These are phyloP conservation scores for Arthrobotrys musiformis DNA, from an alignment of 2,329 filamentous ascomycete species.

Conservation along the genomic window DNA sequence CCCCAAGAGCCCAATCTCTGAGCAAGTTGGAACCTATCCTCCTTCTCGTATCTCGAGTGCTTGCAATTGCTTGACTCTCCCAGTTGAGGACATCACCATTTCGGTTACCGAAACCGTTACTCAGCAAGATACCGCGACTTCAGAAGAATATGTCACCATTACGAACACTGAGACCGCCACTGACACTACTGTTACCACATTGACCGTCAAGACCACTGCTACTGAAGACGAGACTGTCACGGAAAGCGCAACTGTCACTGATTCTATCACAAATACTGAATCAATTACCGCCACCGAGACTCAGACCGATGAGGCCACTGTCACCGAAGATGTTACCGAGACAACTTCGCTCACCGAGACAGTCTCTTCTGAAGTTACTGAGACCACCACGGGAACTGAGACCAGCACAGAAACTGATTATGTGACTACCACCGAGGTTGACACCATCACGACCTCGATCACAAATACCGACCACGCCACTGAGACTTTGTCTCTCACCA, in stretches of 20 bases:
- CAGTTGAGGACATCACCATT: background rate
- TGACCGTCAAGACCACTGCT: background rate
- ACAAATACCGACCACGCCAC: background rate
- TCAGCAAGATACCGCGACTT: constrained; percentile 1
- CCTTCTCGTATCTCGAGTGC: constrained; percentile 36
- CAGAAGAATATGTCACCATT: background rate
- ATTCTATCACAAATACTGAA: background rate
- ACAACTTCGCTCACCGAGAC: constrained; percentile 26
- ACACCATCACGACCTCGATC: background rate
- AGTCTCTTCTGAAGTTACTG: background rate
- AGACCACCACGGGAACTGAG: constrained; percentile 9
- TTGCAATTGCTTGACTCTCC: constrained; percentile 22
- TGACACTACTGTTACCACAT: background rate
- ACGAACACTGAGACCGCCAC: background rate
- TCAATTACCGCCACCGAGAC: background rate
- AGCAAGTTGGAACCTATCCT: constrained; percentile 23
- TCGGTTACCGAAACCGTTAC: constrained; percentile 13
- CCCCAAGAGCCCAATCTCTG: background rate
- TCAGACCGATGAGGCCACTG: constrained; percentile 1
- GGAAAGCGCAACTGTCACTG: constrained; percentile 1
- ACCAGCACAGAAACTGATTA: constrained; percentile 29
- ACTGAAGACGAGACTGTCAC: constrained; percentile 18
- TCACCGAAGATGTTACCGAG: constrained; percentile 6
- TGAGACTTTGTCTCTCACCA: constrained; percentile 4
- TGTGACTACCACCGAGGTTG: background rate